Evolutionary conservation across 164 flowering plant genomes (phyloP), one percentile per base, ranked within the genome.

Genomic region (Stephania cephalantha): DNA sequence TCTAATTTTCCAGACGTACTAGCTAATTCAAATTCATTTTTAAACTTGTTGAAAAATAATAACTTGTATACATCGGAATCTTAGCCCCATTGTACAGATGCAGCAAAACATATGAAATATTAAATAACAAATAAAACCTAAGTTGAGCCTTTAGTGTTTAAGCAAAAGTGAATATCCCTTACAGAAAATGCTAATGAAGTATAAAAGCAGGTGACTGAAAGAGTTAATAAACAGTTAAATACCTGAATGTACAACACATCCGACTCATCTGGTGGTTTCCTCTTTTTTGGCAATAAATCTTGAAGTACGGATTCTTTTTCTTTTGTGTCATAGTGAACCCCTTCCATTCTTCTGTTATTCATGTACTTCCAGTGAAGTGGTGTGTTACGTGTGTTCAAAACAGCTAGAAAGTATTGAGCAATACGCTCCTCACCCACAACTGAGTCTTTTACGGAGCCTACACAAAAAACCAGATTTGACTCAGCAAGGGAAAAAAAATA

Each of bases 391-490:
- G 77, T 85, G 78, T 93, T 95, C 71, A 95, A 76, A 71, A 90
- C 81, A 50, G 97, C 97, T 67, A 95, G 82, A 52, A 95, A 81
- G 83, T 92, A 95, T 68, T 89, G 91, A 71, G 90, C 93, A 82
- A 95, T 87, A 10, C 98, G 98, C 67, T 95, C 98, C 82, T 95
- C 98, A 31, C 98, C 97, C 9, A 95, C 98, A 35, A 90, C 95
- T 10, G 97, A 92, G 79, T 95, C 98, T 77, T 92, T 95, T 18
- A 95, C 92, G 18, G 94, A 89, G 10, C 98, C 98, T 92, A 79
- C 78, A 83, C 1, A 25, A n/a, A 46, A 64, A 64, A 55, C 30
- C 69, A 53, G 7, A 67, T 46, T 20, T 58, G 35, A 64, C 35
- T 50, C 7, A 35, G 15, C 55, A 50, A 50, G 15, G 11, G 15